Conservation (phyloP, 2,329 filamentous ascomycete species). For the Alternaria tenuissima region DNA sequence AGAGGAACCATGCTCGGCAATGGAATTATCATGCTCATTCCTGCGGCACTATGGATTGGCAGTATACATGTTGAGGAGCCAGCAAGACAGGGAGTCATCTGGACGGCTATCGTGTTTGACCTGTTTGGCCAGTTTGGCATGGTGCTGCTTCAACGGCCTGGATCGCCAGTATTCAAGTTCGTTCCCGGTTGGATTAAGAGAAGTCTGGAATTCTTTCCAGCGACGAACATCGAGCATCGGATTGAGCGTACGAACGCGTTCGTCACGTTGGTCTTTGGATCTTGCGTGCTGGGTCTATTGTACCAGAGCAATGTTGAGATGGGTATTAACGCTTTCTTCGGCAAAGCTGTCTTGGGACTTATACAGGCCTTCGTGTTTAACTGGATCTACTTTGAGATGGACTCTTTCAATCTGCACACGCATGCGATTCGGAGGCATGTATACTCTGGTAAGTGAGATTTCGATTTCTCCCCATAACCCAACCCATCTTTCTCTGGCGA, state of each 20-base stretch:
- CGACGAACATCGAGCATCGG: slow-evolving; percentile 71
- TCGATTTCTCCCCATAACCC: not conserved
- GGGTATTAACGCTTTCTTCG: slow-evolving; percentile 67
- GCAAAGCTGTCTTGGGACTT: slow-evolving; percentile 68
- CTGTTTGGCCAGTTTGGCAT: slow-evolving; percentile 58
- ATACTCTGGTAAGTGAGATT: slow-evolving; percentile 49
- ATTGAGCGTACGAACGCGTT: slow-evolving; percentile 71
- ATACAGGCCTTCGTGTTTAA: slow-evolving; percentile 68
- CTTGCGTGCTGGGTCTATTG: slow-evolving; percentile 68
- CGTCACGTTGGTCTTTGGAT: slow-evolving; percentile 70
- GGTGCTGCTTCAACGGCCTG: slow-evolving; percentile 48
- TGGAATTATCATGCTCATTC: slow-evolving; percentile 56
- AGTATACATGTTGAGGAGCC: slow-evolving; percentile 66
- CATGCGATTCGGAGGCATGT: slow-evolving; percentile 68
- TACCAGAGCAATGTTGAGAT: slow-evolving; percentile 64
- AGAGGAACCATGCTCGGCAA: slow-evolving; percentile 63
- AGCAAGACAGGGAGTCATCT: slow-evolving; percentile 63
- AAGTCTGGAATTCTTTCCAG: slow-evolving; percentile 67
- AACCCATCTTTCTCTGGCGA: not conserved
- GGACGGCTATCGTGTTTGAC: slow-evolving; percentile 64
- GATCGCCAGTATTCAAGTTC: slow-evolving; percentile 22
- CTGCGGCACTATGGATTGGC: slow-evolving; percentile 66
- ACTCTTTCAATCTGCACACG: slow-evolving; percentile 63
- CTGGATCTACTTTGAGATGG: slow-evolving; percentile 71
- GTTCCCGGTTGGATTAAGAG: slow-evolving; percentile 34